Base-by-base conservation (phyloP, 495 filamentous ascomycete species). In the Lophium mytilinum region DNA sequence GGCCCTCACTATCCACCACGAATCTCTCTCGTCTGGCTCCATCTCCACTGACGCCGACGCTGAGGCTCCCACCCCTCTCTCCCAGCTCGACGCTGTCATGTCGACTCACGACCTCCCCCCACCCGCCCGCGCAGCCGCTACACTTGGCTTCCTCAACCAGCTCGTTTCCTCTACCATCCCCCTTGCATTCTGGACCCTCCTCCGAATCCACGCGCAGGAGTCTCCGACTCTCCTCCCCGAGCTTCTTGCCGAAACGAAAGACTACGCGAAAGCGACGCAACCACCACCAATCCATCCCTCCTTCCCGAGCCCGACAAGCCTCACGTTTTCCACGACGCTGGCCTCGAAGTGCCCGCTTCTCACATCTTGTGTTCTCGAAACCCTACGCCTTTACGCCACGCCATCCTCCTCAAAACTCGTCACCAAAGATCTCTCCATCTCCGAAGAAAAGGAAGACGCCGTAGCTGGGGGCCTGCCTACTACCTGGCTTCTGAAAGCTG, bases 151-250 rank as follows among this genome's bases (percentile, higher is more conserved):
- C 18, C 62, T 82, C 11, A 84, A 81, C 77, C 75, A 75, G 17
- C 65, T 80, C 56, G 75, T 77, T 53, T 76, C 75, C 9, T 77
- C 84, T 53, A 66, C 74, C 1, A 72, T 76, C 12, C 72, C 75
- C 34, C 67, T 78, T 45, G 73, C 76, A 2, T 84, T 80, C 63
- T 85, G 81, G 81, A 74, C 75, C 46, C 49, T 83, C 17, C 60
- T 81, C 14, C 80, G 75, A 50, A 74, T 85, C 35, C 76, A 76
- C 55, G 65, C 74, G 33, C 76, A 76, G 53, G 65, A 74, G 8
- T 14, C 53, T 18, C 52, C 61, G 5, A 55, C 49, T 0, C 65
- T 70, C 15, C 52, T 81, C 9, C 66, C 68, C n/a, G 68, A 70
- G 4, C 72, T 86, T 17, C 73, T 77, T 12, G 67, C 71, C 19